These are phyloP conservation scores for Hericium coralloides DNA, from an alignment of 768 basidiomycete species.

Conservation along the genomic window DNA sequence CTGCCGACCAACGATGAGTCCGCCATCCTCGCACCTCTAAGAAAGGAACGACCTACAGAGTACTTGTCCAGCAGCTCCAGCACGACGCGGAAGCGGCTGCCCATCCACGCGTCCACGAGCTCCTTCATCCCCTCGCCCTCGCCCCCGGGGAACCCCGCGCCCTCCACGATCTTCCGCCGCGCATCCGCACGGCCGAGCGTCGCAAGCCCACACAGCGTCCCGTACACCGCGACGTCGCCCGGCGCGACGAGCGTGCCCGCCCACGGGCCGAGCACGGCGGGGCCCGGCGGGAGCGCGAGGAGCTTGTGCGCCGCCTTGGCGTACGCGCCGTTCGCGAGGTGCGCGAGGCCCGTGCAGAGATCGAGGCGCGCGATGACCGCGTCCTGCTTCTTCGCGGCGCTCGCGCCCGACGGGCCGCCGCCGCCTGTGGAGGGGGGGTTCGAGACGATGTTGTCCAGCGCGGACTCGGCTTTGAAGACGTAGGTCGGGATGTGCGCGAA, in stretches of 20 bases:
- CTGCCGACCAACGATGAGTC: conserved; percentile 27
- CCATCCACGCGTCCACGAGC: conserved; percentile 77
- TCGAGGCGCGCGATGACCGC: conserved; percentile 65
- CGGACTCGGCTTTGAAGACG: conserved; percentile 92
- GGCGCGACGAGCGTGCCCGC: conserved; percentile 72
- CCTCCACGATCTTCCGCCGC: conserved; percentile 54
- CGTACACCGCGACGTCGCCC: conserved; percentile 82
- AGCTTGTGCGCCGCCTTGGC: conserved; percentile 75
- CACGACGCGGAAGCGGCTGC: conserved; percentile 77
- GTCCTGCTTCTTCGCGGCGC: conserved; percentile 34
- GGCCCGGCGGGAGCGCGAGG: conserved; percentile 49
- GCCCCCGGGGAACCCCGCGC: conserved; percentile 7
- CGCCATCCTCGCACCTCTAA: background rate
- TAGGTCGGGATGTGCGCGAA: conserved; percentile 87
- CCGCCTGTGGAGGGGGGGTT: conserved; percentile 16
- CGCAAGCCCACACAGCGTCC: conserved; percentile 76
- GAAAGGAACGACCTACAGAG: conserved; percentile 40
- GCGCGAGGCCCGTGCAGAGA: conserved; percentile 69
- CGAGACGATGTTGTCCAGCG: conserved; percentile 55
- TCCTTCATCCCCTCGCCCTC: conserved; percentile 41
- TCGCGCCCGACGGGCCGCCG: conserved; percentile 13
- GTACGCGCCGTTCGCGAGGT: conserved; percentile 63
- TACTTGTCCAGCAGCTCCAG: conserved; percentile 65
- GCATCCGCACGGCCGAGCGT: conserved; percentile 63
- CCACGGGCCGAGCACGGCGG: conserved; percentile 71